Evolutionary conservation across 192 early-diverging fungal species (phyloP), one percentile per base, ranked within the genome.

Genomic region (Gryganskiella cystojenkinii): DNA sequence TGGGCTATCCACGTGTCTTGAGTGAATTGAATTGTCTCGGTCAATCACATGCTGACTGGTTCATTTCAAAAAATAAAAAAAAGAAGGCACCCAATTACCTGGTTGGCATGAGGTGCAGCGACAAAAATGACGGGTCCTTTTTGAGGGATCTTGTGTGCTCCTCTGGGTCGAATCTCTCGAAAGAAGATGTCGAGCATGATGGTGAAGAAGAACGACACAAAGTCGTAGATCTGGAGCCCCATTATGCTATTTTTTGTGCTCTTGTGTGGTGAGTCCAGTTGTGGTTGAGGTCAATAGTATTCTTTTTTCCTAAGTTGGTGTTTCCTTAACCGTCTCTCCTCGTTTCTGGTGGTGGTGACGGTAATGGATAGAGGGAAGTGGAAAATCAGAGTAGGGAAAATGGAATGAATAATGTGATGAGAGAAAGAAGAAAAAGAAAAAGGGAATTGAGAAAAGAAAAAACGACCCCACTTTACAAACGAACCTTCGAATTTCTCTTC

Each of bases 61-160:
- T n/a, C 52, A 54, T 19, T 25, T 31, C 20, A 47, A n/a, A 9
- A 37, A n/a, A 3, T 10, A n/a, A 15, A 5, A 17, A 50, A 31
- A 17, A 10, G 10, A 49, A 4, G 28, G 52, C 22, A 35, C 13
- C 45, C 51, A 28, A 63, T 72, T 86, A 85, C 85, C 80, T 93
- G 89, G 78, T 90, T 91, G 52, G 87, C 86, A 80, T 92, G 90
- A 42, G 89, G 90, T 1, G 90, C 93, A 2, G 86, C 92, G 10
- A 96, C 93, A 85, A 99, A 98, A 44, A 99, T 93, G 46, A 97
- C 88, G 4, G 97, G 97, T 0, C 96, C 97, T 5, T 86, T 85
- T 53, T 75, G 61, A 1, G 97, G 96, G 59, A 97, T 89, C 66
- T 89, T 86, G 71, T 96, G 93, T 54, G 90, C 80, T 50, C 92